A percentile compares a stretch with the other conserved stretches of the same genome.
phyloP scores from a whole-genome alignment of 331 rosid genomes.

The Prunus yedoensis region DNA sequence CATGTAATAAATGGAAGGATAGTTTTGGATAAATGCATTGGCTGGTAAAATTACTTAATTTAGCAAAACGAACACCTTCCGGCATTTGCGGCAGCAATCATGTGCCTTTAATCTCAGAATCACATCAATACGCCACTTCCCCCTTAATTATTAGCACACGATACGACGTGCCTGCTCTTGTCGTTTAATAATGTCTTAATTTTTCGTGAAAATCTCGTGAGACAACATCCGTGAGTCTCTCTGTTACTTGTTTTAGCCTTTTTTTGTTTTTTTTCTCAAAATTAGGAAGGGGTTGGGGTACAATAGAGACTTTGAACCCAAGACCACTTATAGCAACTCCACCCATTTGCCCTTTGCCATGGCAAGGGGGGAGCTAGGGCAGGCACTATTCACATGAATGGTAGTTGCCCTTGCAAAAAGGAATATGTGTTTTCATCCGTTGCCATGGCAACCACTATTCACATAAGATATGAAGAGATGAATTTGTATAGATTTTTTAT shows the following conservation, averaged over 20 bases:
- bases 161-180: neutral
- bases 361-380: too few relatives aligned
- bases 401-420: too few relatives aligned
- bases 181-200: neutral
- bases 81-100: slow-evolving; percentile 20
- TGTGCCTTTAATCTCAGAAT: slow-evolving; percentile 4
- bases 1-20: neutral
- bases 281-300: too few relatives aligned
- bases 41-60: neutral
- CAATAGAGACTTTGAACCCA: too few relatives aligned
- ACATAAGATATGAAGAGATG: too few relatives aligned
- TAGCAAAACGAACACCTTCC: neutral
- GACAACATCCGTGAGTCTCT: neutral
- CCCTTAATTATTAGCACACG: slow-evolving; percentile 10
- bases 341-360: too few relatives aligned
- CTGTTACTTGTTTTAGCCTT: neutral
- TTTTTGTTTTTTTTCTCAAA: too few relatives aligned
- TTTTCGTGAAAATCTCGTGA: slow-evolving; percentile 13
- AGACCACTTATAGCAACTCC: too few relatives aligned
- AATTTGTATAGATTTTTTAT: too few relatives aligned
- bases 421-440: too few relatives aligned
- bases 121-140: neutral
- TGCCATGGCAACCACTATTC: too few relatives aligned
- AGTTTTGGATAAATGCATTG: neutral
- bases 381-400: too few relatives aligned